These are phyloP conservation scores for Verticillium zaregamsianum DNA, from an alignment of 2,329 filamentous ascomycete genomes.

Conservation along the genomic window DNA sequence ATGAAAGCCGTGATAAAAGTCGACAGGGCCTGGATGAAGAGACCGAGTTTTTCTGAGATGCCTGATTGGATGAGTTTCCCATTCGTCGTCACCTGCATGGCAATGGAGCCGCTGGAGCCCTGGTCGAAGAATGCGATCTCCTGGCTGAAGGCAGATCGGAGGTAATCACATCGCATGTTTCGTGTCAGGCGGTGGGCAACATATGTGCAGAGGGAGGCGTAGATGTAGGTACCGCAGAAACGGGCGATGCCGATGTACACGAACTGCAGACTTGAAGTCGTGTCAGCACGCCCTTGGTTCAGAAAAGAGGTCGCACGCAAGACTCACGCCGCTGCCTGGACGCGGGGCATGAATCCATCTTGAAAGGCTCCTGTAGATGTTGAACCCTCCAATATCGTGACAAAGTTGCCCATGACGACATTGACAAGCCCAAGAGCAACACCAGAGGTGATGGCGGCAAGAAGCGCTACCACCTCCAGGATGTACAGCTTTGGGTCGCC, in stretches of 20 bases:
- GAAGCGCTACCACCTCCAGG: not conserved
- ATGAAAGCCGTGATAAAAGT: slow-evolving; percentile 30
- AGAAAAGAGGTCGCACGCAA: no score
- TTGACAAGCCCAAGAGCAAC: slow-evolving; percentile 1
- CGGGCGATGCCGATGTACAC: slow-evolving; percentile 44
- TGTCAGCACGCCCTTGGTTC: not conserved
- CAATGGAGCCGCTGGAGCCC: slow-evolving; percentile 28
- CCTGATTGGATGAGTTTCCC: slow-evolving; percentile 29
- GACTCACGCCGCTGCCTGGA: slow-evolving; percentile 5
- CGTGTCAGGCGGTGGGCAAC: slow-evolving; percentile 38
- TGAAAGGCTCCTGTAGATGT: slow-evolving; percentile 7
- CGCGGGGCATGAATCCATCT: slow-evolving; percentile 14
- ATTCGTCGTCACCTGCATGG: slow-evolving; percentile 35
- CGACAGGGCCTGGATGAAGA: slow-evolving; percentile 26
- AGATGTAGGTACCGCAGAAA: slow-evolving; percentile 34
- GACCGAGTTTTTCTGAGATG: slow-evolving; percentile 29
- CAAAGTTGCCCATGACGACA: slow-evolving; percentile 1
- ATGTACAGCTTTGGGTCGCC: slow-evolving; percentile 10
- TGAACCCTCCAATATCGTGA: not conserved
- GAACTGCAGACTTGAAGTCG: slow-evolving; percentile 32
- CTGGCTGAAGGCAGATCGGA: slow-evolving; percentile 36
- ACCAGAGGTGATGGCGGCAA: slow-evolving; percentile 1
- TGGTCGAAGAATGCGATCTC: slow-evolving; percentile 36
- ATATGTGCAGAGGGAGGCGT: slow-evolving; percentile 29
- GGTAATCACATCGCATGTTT: slow-evolving; percentile 34